Conservation (phyloP, 2,329 filamentous ascomycete genomes). For the Aspergillus pseudoterreus region DNA sequence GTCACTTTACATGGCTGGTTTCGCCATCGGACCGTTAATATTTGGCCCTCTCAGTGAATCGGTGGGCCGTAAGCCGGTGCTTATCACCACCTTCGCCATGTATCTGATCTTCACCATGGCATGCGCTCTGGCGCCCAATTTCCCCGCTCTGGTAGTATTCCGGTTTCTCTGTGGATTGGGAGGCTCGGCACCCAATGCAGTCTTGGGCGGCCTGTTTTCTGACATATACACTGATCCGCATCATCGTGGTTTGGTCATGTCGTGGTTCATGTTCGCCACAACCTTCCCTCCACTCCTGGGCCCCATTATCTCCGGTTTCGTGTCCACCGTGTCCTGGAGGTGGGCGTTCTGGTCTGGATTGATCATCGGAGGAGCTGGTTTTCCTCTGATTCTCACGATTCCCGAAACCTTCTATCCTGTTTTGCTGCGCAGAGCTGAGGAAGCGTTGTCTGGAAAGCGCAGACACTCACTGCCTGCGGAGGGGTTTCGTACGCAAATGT, state of each 20-base stretch:
- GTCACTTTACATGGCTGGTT: constrained; percentile 28
- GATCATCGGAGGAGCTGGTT: constrained; percentile 58
- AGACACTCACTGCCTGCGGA: constrained; percentile 13
- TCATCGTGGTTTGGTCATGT: constrained; percentile 20
- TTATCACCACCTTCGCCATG: constrained; percentile 46
- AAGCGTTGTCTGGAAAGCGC: constrained; percentile 51
- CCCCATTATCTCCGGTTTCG: constrained; percentile 39
- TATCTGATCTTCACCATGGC: constrained; percentile 36
- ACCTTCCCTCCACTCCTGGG: constrained; percentile 32
- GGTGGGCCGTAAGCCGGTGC: constrained; percentile 31
- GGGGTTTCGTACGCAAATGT: neutral
- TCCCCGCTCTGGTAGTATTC: constrained; percentile 34
- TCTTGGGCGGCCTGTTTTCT: constrained; percentile 37
- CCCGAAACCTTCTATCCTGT: constrained; percentile 62
- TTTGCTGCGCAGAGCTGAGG: constrained; percentile 54
- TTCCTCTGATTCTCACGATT: constrained; percentile 58
- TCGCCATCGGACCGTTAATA: constrained; percentile 33
- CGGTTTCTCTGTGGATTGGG: constrained; percentile 37
- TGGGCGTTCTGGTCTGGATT: constrained; percentile 55
- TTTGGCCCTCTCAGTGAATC: constrained; percentile 39
- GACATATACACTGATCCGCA: constrained; percentile 40
- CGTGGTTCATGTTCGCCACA: constrained; percentile 20
- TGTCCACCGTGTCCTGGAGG: constrained; percentile 33
- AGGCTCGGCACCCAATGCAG: constrained; percentile 36
- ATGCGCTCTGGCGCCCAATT: constrained; percentile 38